These are phyloP conservation scores for Phlyctochytrium bullatum DNA, from an alignment of 192 early-diverging fungal genomes.

Conservation along the genomic window DNA sequence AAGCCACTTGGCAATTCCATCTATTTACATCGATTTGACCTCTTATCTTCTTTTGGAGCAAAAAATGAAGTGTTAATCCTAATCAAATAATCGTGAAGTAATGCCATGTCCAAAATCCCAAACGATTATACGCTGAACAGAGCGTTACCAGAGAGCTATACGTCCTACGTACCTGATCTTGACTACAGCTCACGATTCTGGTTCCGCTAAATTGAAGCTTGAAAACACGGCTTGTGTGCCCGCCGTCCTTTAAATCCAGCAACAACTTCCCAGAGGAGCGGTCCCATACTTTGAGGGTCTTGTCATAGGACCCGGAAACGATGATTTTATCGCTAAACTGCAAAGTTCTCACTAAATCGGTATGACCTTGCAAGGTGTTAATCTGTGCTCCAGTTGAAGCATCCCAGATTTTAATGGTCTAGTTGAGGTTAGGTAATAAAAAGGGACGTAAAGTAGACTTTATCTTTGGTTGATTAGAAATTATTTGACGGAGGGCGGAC, in stretches of 20 bases:
- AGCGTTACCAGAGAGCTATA: background rate
- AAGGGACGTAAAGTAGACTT: too few species aligned
- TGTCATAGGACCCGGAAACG: constrained; percentile 88
- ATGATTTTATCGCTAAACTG: constrained; percentile 64
- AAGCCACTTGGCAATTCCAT: background rate
- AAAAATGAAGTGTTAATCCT: background rate
- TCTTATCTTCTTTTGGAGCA: background rate
- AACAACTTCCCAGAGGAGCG: constrained; percentile 55
- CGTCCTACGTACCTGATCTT: constrained; percentile 29
- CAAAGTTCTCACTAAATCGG: constrained; percentile 69
- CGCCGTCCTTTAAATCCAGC: constrained; percentile 24
- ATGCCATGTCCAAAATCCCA: constrained; percentile 70
- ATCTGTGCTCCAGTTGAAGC: constrained; percentile 52
- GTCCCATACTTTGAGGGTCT: constrained; percentile 86
- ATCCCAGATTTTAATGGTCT: constrained; percentile 79
- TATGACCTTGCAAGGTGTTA: constrained; percentile 55
- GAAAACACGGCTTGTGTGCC: constrained; percentile 59
- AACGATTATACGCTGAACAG: constrained; percentile 58
- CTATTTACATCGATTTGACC: background rate
- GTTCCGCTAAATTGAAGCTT: constrained; percentile 79
- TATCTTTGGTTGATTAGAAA: too few species aligned
- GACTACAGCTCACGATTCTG: constrained; percentile 74
- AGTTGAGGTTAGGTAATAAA: constrained; percentile 23
- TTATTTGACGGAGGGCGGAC: too few species aligned
- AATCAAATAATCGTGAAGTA: constrained; percentile 43